Evolutionary conservation across 2,329 filamentous ascomycete genomes (phyloP).

Genomic region (Leptographium lundbergii): DNA sequence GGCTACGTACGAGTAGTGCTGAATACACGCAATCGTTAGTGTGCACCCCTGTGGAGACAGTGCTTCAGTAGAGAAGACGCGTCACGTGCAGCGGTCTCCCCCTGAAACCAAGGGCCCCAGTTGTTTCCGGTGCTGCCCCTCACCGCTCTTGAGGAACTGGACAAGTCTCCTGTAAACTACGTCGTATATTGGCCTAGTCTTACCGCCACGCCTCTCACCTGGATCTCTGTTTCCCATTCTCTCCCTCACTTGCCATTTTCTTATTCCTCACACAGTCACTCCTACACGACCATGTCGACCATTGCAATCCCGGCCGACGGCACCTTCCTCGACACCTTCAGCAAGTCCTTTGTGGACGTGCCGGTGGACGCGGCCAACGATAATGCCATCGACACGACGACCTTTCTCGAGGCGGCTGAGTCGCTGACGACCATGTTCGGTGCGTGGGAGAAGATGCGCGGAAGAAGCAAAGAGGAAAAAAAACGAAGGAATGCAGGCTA

Average conservation of each 20-base stretch:
- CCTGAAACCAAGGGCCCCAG: background rate
- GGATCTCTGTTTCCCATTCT: background rate
- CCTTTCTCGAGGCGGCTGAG: constrained; percentile 88
- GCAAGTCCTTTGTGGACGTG: constrained; percentile 74
- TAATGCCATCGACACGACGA: constrained; percentile 66
- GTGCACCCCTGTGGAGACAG: background rate
- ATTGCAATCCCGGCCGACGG: constrained; percentile 44
- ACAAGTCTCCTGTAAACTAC: background rate
- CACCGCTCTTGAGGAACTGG: background rate
- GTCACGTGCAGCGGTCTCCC: constrained; percentile 3
- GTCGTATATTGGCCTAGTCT: background rate
- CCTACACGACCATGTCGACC: constrained; percentile 32
- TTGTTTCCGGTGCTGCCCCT: background rate
- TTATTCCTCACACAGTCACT: background rate
- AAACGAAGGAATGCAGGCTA: background rate
- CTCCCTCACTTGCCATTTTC: background rate
- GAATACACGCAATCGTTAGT: background rate
- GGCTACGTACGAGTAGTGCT: background rate
- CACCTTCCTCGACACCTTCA: constrained; percentile 79
- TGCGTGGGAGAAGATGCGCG: constrained; percentile 22
- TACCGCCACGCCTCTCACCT: background rate
- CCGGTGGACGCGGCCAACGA: constrained; percentile 59
- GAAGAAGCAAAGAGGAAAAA: too few species aligned
- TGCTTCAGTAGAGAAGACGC: background rate
- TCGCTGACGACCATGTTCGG: constrained; percentile 78